Percentiles rank a stretch among this genome's conserved stretches.
phyloP scores from a whole-genome alignment of 2,329 filamentous ascomycete genomes.

The Ophiobolus disseminans region DNA sequence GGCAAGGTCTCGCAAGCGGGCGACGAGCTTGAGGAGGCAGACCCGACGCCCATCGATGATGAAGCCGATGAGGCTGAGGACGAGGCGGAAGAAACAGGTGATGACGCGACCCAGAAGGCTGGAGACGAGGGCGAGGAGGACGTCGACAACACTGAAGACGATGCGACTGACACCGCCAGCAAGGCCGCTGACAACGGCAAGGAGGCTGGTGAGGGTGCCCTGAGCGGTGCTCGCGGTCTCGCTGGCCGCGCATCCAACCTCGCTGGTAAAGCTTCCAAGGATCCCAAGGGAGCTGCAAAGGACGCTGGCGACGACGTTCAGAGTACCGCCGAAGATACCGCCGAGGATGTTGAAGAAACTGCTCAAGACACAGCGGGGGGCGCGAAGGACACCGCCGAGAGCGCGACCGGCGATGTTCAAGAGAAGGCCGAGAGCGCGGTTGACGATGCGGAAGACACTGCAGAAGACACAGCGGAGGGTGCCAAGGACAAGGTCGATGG shows the following conservation, averaged over 20 bases:
- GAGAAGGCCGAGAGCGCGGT: conserved; percentile 39
- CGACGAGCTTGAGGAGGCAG: conserved; percentile 54
- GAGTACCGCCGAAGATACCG: conserved; percentile 33
- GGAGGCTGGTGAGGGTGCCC: conserved; percentile 47
- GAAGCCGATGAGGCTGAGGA: conserved; percentile 41
- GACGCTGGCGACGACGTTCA: conserved; percentile 46
- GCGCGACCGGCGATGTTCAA: conserved; percentile 42
- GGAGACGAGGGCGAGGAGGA: conserved; percentile 55
- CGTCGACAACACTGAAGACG: conserved; percentile 51
- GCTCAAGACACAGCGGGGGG: conserved; percentile 39
- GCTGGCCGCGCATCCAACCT: conserved; percentile 56
- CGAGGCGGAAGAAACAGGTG: conserved; percentile 32
- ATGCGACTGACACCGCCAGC: conserved; percentile 44
- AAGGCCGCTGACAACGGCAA: conserved; percentile 46
- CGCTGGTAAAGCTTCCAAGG: conserved; percentile 52
- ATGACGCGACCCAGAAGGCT: conserved; percentile 53
- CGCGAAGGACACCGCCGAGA: conserved; percentile 42
- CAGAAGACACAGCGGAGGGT: conserved; percentile 50
- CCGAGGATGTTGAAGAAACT: conserved; percentile 41
- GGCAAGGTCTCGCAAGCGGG: conserved; percentile 58
- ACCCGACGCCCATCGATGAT: conserved; percentile 56
- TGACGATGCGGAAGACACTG: conserved; percentile 36
- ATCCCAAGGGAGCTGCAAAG: conserved; percentile 47
- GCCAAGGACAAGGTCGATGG: conserved; percentile 41
- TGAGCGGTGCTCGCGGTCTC: conserved; percentile 55